These are phyloP conservation scores for Acacia crassicarpa DNA, from an alignment of 306 rosid species.

Conservation along the genomic window DNA sequence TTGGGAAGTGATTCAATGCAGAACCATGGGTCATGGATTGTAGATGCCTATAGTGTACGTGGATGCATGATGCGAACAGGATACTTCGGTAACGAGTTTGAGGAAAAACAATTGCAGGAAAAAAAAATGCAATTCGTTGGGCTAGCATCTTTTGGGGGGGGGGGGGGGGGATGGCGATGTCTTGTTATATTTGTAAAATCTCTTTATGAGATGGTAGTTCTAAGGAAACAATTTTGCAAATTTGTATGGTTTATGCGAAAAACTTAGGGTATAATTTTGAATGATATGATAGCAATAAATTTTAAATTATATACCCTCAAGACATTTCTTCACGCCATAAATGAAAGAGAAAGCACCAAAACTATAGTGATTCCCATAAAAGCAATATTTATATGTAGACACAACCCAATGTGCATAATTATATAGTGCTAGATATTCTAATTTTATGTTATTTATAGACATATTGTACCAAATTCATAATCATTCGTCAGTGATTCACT, in stretches of 20 bases:
- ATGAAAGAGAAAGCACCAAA: neutral
- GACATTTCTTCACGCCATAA: too few relatives aligned
- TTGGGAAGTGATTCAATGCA: neutral
- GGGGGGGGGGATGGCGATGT: neutral
- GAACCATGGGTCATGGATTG: neutral
- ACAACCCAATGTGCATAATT: too few relatives aligned
- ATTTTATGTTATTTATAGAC: too few relatives aligned
- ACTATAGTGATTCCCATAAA: neutral
- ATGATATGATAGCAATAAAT: neutral
- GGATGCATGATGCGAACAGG: conserved; percentile 9
- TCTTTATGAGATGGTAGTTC: neutral
- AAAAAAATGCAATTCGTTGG: neutral
- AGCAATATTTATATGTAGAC: too few relatives aligned
- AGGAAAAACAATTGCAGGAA: neutral
- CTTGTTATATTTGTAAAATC: neutral
- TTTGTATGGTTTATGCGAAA: neutral
- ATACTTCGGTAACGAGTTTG: neutral
- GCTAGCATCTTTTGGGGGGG: neutral
- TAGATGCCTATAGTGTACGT: conserved; percentile 3
- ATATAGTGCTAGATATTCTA: too few relatives aligned
- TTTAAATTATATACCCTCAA: neutral
- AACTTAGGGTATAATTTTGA: neutral
- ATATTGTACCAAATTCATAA: too few relatives aligned
- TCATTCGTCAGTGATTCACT: too few relatives aligned
- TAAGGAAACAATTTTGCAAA: neutral